Base-by-base conservation (phyloP, 352 stramenopile species). In the Pythium brachiatum region DNA sequence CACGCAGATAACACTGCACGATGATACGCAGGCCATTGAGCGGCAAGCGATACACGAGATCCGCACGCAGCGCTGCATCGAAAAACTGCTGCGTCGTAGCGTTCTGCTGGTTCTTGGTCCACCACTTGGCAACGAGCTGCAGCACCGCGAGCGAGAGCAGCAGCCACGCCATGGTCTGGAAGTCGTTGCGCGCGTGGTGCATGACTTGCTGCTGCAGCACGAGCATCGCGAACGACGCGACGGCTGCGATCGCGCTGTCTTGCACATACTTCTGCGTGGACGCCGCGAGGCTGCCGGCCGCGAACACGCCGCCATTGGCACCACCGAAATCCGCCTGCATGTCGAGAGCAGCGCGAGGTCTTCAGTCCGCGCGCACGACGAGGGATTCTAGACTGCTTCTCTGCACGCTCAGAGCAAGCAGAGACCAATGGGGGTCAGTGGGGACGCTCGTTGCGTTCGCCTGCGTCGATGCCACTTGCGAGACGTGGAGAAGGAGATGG, bases 1-100 rank as follows among this genome's bases (percentile, higher is more conserved):
- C 68, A 11, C 72, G 67, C 20, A 89, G 53, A 61, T 74, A 89
- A 46, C 77, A 76, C 53, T 72, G 72, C 27, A 71, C 69, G 8
- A 88, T 60, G 21, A 79, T 70, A 11, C 70, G 74, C 16, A 65
- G 43, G 2, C 69, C 83, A 52, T 78, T 78, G 32, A 74, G 34
- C 31, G 68, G 57, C 31, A 79, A 57, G 8, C 68, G 51, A 8
- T 70, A 57, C 8, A 64, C 51, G 12, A 64, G 51, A 18, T 72
- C 61, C 15, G 61, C 29, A 34, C 53, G 47, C 21, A 50, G 32
- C 12, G 60, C 21, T 0, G 58, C 53, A 29, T 60, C 32, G 12
- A 60, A 54, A 27, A 64, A 71, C 58, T 71, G 64, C 58, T 62
- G 43, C 38, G 64, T 71, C 2, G 64, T 64, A 4, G 64, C 58